Conservation (phyloP, 2,329 filamentous ascomycete genomes). For the Diatrype stigma region DNA sequence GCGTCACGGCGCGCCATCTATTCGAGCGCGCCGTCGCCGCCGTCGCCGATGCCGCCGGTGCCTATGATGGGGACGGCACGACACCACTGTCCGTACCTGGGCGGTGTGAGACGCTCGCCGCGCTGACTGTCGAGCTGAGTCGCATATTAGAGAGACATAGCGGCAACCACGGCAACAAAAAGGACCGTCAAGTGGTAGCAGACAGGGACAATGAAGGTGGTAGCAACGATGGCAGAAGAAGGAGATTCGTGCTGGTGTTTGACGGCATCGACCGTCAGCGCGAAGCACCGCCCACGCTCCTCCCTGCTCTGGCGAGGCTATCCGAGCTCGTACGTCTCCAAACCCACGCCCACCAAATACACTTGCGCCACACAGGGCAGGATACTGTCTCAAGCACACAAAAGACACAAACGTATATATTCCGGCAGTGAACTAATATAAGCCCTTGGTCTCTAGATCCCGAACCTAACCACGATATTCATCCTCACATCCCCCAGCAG, state of each 20-base stretch:
- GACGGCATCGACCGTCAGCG: conserved; percentile 83
- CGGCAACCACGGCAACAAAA: conserved; percentile 11
- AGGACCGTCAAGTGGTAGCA: too few species aligned
- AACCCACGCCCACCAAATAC: too few species aligned
- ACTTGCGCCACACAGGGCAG: too few species aligned
- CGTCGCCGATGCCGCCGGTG: conserved; percentile 48
- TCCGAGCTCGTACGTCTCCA: conserved; percentile 68
- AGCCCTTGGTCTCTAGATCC: conserved; percentile 54
- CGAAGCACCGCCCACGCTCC: conserved; percentile 72
- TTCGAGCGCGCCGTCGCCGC: conserved; percentile 66
- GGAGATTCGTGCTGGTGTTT: conserved; percentile 76
- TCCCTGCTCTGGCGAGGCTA: conserved; percentile 76
- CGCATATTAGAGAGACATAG: conserved; percentile 53
- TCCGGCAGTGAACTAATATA: conserved; percentile 5
- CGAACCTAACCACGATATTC: conserved; percentile 67
- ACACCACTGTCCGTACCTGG: too few species aligned
- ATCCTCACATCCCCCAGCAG: conserved; percentile 46
- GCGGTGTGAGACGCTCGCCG: conserved; percentile 76
- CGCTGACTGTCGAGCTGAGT: conserved; percentile 68
- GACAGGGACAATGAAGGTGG: neutral
- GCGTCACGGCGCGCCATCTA: conserved; percentile 73
- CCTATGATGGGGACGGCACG: conserved; percentile 33
- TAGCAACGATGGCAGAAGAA: conserved; percentile 20
- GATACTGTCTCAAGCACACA: too few species aligned
- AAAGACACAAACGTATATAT: conserved; percentile 10